phyloP scores from a whole-genome alignment of 345 rosid genomes.

The Eutrema japonicum region DNA sequence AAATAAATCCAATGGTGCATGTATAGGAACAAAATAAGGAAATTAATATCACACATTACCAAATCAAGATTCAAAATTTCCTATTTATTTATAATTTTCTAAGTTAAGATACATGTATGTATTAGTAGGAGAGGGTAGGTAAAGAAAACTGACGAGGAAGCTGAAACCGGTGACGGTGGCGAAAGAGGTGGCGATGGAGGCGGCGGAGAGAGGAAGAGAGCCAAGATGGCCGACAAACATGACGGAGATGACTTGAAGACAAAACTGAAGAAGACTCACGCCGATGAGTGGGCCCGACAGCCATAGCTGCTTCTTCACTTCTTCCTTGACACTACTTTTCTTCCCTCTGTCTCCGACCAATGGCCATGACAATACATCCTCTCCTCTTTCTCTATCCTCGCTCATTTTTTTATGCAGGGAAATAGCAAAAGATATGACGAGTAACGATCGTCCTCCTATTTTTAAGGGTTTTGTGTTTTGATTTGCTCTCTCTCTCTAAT shows the following conservation, averaged over 20 bases:
- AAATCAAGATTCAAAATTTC: background rate
- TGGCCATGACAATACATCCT: slow-evolving; percentile 33
- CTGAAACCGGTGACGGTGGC: slow-evolving; percentile 57
- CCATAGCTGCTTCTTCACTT: slow-evolving; percentile 47
- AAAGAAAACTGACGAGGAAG: slow-evolving; percentile 48
- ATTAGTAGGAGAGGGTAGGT: background rate
- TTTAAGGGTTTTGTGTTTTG: slow-evolving; percentile 22
- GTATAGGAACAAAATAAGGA: background rate
- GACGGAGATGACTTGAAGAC: slow-evolving; percentile 45
- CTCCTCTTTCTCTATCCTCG: slow-evolving; percentile 20
- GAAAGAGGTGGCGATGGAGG: slow-evolving; percentile 56
- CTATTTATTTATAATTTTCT: background rate
- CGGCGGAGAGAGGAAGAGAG: slow-evolving; percentile 57
- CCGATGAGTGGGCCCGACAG: slow-evolving; percentile 38
- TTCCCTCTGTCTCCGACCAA: slow-evolving; percentile 8
- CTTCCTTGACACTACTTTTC: slow-evolving; percentile 23
- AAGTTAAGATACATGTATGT: background rate
- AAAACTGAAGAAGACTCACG: slow-evolving; percentile 39
- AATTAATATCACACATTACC: background rate
- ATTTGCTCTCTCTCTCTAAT: slow-evolving; percentile 8
- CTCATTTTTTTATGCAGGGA: slow-evolving; percentile 20
- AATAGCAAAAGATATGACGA: background rate
- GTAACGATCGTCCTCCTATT: background rate
- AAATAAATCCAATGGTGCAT: background rate
- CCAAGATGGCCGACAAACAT: slow-evolving; percentile 77